Evolutionary conservation across 257 asterid species (phyloP), one percentile per base, ranked within the genome.

Genomic region (Eustoma russellianum): DNA sequence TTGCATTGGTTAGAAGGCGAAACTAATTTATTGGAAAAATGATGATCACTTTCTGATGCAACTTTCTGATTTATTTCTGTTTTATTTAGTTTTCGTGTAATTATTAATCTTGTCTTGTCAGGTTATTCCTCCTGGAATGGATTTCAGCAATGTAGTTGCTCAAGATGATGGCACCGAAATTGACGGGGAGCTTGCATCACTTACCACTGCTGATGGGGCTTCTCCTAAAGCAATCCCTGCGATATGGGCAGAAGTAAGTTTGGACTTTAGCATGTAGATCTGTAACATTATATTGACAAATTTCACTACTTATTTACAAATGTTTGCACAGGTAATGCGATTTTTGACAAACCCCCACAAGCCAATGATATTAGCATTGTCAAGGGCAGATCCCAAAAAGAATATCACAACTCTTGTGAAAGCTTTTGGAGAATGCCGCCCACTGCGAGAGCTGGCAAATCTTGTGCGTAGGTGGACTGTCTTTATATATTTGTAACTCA

Each of bases 111-210:
- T 11, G 43, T 38, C 13, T 55, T 41, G 19, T 49, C 64, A 85
- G 93, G 95, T 86, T 55, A 81, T 86, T 65, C 86, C 94, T 65
- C 95, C 95, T 28, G 95, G 95, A 56, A 86, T 86, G 94, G 95
- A 86, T 69, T 86, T 86, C 41, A 80, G 86, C 76, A 86, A 72
- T 60, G 94, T 83, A 3, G 72, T 63, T 33, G 88, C 46, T 64
- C 93, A 77, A 60, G 93, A 86, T 66, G 97, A 85, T 35, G 35
- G 46, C 40, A 51, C 66, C 28, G 97, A 89, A 45, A 66, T 56
- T 15, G 94, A 83, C 48, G 79, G 83, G 17, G 95, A 86, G 48
- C 78, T 86, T 19, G 49, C 69, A 33, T 16, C 80, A 19, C 72
- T 79, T 45, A 81, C 79, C 33, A 71, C 52, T 57, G 46, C 34